Evolutionary conservation across 1,284 basidiomycete species (phyloP).

Genomic region (Exobasidium cylindrosporum): DNA sequence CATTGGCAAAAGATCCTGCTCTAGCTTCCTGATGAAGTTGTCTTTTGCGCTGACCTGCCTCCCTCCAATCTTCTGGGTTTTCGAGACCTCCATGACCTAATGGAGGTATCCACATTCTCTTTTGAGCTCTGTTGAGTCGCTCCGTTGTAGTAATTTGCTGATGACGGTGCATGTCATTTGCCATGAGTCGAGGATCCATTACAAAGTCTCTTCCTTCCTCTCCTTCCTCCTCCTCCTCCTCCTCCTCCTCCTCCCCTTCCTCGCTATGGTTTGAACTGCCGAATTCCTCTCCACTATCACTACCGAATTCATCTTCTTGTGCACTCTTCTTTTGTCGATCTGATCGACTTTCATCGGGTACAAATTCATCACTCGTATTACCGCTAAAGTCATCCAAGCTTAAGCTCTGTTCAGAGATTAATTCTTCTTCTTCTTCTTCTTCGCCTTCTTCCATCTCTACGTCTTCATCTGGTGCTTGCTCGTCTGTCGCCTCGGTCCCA

Average conservation of each 20-base stretch:
- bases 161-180: not conserved
- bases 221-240: not conserved
- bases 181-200: not conserved
- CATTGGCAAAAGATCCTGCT: not conserved
- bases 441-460: not conserved
- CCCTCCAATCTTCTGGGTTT: conserved; percentile 1
- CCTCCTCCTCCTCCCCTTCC: not conserved
- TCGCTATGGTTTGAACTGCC: not conserved
- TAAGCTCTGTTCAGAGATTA: too few species aligned
- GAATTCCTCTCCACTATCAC: conserved; percentile 2
- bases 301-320: not conserved
- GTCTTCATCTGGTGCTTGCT: not conserved
- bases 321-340: not conserved
- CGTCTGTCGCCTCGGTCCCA: not conserved
- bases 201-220: not conserved
- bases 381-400: not conserved
- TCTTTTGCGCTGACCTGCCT: not conserved
- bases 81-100: not conserved
- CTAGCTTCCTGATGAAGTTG: not conserved
- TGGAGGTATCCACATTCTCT: not conserved
- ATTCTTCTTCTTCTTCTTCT: not conserved
- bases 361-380: not conserved
- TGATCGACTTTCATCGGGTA: not conserved
- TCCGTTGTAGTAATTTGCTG: too few species aligned
- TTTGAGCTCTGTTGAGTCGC: not conserved